Percentiles rank a stretch among this genome's conserved stretches.
phyloP scores from a whole-genome alignment of 352 stramenopile genomes.

The Phytophthora pisi region DNA sequence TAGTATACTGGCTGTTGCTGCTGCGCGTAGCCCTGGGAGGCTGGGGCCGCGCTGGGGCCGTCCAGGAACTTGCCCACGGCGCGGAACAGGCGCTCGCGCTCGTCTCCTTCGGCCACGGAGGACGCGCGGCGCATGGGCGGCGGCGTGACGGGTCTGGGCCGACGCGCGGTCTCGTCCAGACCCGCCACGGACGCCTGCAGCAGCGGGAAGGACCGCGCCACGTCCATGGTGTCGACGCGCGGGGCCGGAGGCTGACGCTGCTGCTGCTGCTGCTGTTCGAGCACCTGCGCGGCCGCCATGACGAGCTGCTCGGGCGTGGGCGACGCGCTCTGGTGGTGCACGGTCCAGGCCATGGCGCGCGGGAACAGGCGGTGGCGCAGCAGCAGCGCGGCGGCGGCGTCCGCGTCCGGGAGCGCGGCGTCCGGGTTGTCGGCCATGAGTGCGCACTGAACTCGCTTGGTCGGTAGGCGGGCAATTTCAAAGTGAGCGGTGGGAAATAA shows the following conservation, averaged over 20 bases:
- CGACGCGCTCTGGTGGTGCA: slow-evolving; percentile 36
- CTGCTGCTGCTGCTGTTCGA: slow-evolving; percentile 17
- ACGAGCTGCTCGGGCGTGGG: slow-evolving; percentile 18
- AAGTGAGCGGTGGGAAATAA: slow-evolving; percentile 3
- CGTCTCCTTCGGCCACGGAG: slow-evolving; percentile 12
- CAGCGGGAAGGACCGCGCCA: slow-evolving; percentile 47
- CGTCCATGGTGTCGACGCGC: slow-evolving; percentile 23
- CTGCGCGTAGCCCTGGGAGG: slow-evolving; percentile 1
- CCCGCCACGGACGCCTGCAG: slow-evolving; percentile 30
- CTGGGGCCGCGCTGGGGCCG: background rate
- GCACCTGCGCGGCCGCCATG: slow-evolving; percentile 13
- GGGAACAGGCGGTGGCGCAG: slow-evolving; percentile 69
- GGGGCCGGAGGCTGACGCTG: background rate
- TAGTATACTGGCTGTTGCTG: slow-evolving; percentile 22
- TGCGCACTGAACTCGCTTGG: slow-evolving; percentile 6
- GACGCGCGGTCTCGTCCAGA: background rate
- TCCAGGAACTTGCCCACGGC: slow-evolving; percentile 62
- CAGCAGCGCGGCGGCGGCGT: slow-evolving; percentile 27
- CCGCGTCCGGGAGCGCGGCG: slow-evolving; percentile 20
- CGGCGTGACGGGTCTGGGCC: slow-evolving; percentile 1
- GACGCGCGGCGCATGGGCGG: background rate
- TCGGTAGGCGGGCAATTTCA: slow-evolving; percentile 10
- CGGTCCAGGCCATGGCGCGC: slow-evolving; percentile 65
- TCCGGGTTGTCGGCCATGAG: slow-evolving; percentile 15
- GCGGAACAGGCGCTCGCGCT: slow-evolving; percentile 53